Evolutionary conservation across 202 grass and related monocot species (phyloP).

Genomic region (Panicum virgatum): DNA sequence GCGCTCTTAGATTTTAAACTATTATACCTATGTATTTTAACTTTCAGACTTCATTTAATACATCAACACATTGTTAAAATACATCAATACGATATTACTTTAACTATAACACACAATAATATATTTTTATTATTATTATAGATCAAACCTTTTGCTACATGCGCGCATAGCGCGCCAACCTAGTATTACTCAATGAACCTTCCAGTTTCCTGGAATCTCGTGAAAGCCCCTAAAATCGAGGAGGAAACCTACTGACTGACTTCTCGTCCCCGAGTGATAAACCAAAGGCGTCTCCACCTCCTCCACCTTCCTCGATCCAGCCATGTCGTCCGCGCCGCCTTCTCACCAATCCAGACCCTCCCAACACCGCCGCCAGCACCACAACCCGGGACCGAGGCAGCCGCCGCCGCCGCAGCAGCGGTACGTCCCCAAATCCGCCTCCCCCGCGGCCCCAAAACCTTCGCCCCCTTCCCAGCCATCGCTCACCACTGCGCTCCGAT

Average conservation of each 20-base stretch:
- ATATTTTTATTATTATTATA: too few relatives aligned
- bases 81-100: too few relatives aligned
- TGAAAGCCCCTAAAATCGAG: neutral
- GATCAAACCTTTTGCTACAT: too few relatives aligned
- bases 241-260: constrained; percentile 14
- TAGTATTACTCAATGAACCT: neutral
- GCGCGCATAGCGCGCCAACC: too few relatives aligned
- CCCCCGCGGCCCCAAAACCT: constrained; percentile 29
- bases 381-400: constrained; percentile 35
- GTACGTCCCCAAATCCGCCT: constrained; percentile 58
- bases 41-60: too few relatives aligned
- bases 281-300: constrained; percentile 27
- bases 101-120: too few relatives aligned
- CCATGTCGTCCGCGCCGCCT: constrained; percentile 47
- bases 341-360: constrained; percentile 51
- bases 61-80: too few relatives aligned
- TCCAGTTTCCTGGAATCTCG: neutral
- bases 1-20: too few relatives aligned
- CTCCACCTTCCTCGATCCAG: constrained; percentile 40
- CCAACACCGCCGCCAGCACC: constrained; percentile 35
- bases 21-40: too few relatives aligned
- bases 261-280: neutral
- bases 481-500: constrained; percentile 71
- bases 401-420: constrained; percentile 38
- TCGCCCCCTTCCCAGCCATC: constrained; percentile 38